A percentile compares a stretch with the other conserved stretches of the same genome.
Conservation (phyloP, 1,284 basidiomycete species). For the Hypsizygus ulmarius region DNA sequence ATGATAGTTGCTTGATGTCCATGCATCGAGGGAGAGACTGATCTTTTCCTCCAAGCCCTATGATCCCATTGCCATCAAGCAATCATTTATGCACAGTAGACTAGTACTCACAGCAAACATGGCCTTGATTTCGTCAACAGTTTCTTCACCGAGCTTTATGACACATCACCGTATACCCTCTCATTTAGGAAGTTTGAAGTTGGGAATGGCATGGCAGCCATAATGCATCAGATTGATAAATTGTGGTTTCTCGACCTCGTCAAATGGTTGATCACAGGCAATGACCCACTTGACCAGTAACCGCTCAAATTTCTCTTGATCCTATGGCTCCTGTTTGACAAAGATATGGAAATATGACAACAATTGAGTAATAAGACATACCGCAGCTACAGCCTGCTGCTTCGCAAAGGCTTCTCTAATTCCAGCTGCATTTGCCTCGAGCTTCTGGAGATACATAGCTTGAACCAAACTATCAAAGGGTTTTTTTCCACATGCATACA, state of each 20-base stretch:
- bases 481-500: slow-evolving; percentile 8
- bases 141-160: slow-evolving; percentile 25
- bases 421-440: not conserved
- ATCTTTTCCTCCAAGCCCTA: slow-evolving; percentile 24
- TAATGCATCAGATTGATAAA: slow-evolving; percentile 25
- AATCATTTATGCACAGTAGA: too few relatives aligned
- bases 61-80: too few relatives aligned
- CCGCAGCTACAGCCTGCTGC: slow-evolving; percentile 1
- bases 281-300: slow-evolving; percentile 29
- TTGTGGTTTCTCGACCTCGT: slow-evolving; percentile 28
- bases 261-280: slow-evolving; percentile 32
- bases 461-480: not conserved
- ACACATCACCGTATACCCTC: slow-evolving; percentile 14
- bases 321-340: slow-evolving; percentile 23
- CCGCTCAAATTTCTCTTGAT: slow-evolving; percentile 27
- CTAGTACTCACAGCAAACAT: slow-evolving; percentile 26
- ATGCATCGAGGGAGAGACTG: slow-evolving; percentile 30
- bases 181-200: slow-evolving; percentile 16
- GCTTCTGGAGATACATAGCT: not conserved
- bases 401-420: slow-evolving; percentile 6
- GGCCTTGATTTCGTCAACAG: slow-evolving; percentile 14
- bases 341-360: not conserved
- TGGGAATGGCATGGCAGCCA: slow-evolving; percentile 9
- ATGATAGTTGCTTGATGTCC: slow-evolving; percentile 16
- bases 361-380: not conserved